Evolutionary conservation across 495 filamentous ascomycete species (phyloP).

Genomic region (Podospora pseudocomata): DNA sequence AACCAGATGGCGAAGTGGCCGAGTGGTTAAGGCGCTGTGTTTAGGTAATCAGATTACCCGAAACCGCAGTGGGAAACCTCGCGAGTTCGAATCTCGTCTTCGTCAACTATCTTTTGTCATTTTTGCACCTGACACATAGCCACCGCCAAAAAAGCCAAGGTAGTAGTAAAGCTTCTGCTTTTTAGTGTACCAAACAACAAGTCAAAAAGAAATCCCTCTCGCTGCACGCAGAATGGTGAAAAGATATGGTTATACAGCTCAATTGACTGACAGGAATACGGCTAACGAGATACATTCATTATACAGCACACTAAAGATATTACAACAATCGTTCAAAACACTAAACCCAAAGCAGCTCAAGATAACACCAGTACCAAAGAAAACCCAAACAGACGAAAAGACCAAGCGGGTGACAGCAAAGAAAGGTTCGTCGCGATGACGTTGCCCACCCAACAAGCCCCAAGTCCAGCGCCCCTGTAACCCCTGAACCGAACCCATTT

Average conservation of each 20-base stretch:
- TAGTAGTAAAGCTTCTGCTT: too few relatives aligned
- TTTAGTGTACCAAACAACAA: too few relatives aligned
- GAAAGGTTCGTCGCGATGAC: conserved; percentile 4
- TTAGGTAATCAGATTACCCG: neutral
- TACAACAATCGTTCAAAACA: neutral
- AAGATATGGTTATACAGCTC: too few relatives aligned
- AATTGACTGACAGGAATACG: neutral
- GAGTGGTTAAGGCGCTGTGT: neutral
- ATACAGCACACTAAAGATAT: neutral
- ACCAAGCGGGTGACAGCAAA: neutral
- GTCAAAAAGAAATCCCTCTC: too few relatives aligned
- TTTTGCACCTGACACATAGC: too few relatives aligned
- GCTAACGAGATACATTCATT: neutral
- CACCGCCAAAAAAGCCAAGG: too few relatives aligned
- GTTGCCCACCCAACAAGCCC: conserved; percentile 1
- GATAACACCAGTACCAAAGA: too few relatives aligned
- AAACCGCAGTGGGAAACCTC: conserved; percentile 7
- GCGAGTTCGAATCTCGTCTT: conserved; percentile 9
- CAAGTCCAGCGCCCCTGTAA: neutral
- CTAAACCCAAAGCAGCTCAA: neutral
- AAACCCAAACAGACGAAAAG: neutral
- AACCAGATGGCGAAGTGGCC: neutral
- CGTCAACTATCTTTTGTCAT: neutral
- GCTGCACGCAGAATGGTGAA: too few relatives aligned
- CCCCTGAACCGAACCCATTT: neutral